A percentile compares a stretch with the other conserved stretches of the same genome.
phyloP scores from a whole-genome alignment of 768 basidiomycete genomes.

The Sistotremastrum niveocremeum region DNA sequence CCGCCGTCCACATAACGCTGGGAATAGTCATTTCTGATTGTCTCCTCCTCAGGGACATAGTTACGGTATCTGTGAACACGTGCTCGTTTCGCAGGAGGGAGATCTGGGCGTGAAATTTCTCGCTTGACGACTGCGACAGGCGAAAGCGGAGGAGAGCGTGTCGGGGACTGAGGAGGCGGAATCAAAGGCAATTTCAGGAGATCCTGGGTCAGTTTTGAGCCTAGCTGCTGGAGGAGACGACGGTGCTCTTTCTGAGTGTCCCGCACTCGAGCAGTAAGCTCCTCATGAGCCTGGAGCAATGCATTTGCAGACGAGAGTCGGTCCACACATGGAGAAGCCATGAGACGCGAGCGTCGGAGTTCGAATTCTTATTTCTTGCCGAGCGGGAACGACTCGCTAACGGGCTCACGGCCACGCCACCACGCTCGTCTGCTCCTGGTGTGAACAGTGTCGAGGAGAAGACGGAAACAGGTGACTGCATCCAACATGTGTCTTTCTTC shows the following conservation, averaged over 20 bases:
- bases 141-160: conserved; percentile 32
- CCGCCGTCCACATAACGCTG: conserved; percentile 83
- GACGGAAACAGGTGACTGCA: too few relatives aligned
- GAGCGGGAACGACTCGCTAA: too few relatives aligned
- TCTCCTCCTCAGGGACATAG: conserved; percentile 90
- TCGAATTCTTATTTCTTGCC: too few relatives aligned
- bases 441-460: too few relatives aligned
- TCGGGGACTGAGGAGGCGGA: conserved; percentile 25
- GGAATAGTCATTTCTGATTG: conserved; percentile 90
- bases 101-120: conserved; percentile 32
- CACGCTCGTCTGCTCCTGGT: too few relatives aligned
- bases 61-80: conserved; percentile 58
- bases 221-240: conserved; percentile 38
- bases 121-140: conserved; percentile 24
- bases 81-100: conserved; percentile 62
- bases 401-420: too few relatives aligned
- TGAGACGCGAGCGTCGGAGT: not conserved
- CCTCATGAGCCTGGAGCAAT: conserved; percentile 45
- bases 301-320: conserved; percentile 50
- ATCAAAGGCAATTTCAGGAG: conserved; percentile 46
- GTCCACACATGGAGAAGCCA: conserved; percentile 21
- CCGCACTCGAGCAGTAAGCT: conserved; percentile 44
- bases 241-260: conserved; percentile 42
- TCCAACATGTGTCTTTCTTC: too few relatives aligned
- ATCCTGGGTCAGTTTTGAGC: conserved; percentile 36